phyloP scores from a whole-genome alignment of 805 yeast species.

The Spathaspora passalidarum region DNA sequence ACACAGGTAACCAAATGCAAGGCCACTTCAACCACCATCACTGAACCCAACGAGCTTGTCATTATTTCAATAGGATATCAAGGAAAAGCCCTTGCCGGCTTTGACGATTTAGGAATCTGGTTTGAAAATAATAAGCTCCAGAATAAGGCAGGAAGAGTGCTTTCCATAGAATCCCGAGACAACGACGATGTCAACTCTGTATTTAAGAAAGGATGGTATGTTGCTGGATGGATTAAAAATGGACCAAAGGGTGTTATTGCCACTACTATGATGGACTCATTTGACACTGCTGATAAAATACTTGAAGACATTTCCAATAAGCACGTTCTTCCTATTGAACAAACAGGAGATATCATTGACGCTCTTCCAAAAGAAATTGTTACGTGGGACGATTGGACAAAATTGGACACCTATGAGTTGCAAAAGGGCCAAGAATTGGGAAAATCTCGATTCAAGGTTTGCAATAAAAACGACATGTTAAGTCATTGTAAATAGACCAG shows the following conservation, averaged over 20 bases:
- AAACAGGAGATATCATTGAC: conserved; percentile 11
- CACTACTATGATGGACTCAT: conserved; percentile 82
- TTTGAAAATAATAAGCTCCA: conserved; percentile 29
- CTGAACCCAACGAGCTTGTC: conserved; percentile 56
- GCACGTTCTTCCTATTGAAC: conserved; percentile 19
- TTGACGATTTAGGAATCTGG: conserved; percentile 36
- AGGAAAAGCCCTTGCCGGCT: conserved; percentile 61
- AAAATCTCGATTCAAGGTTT: conserved; percentile 59
- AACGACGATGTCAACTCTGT: conserved; percentile 17
- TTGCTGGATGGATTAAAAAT: conserved; percentile 86
- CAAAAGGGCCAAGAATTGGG: conserved; percentile 45
- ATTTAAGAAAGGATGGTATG: conserved; percentile 55
- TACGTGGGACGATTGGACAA: conserved; percentile 67
- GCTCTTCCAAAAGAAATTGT: conserved; percentile 26
- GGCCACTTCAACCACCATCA: conserved; percentile 30
- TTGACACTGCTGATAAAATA: conserved; percentile 66
- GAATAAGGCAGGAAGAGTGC: conserved; percentile 35
- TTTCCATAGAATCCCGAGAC: conserved; percentile 13
- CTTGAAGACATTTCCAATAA: conserved; percentile 49
- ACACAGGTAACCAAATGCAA: conserved; percentile 13
- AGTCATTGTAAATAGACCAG: conserved; percentile 14
- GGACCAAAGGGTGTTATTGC: conserved; percentile 92
- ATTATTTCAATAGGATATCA: conserved; percentile 83
- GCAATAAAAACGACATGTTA: conserved; percentile 49
- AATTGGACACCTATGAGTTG: conserved; percentile 52